Conservation (phyloP, 2,329 filamentous ascomycete genomes). For the Cadophora sp. region DNA sequence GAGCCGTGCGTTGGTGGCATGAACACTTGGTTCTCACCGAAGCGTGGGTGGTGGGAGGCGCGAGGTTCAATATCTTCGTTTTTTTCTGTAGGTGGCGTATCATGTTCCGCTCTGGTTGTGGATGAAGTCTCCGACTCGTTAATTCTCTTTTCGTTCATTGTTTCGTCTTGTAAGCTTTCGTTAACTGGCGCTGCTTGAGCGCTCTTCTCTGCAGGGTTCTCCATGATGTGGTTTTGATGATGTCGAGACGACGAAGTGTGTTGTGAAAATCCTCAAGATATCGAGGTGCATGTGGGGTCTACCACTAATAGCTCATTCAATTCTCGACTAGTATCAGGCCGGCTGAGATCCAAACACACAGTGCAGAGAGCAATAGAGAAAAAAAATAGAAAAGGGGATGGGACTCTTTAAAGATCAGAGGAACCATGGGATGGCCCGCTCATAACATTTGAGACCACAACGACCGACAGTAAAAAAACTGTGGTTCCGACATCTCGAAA, state of each 20-base stretch:
- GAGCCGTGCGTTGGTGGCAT: constrained; percentile 2
- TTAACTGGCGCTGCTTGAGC: not conserved
- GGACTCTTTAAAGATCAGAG: not conserved
- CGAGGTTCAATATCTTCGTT: constrained; percentile 19
- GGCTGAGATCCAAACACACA: not conserved
- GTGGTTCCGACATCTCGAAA: not conserved
- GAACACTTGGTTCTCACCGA: constrained; percentile 26
- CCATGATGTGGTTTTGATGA: not conserved
- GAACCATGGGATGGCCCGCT: not conserved
- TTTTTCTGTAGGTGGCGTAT: constrained; percentile 3
- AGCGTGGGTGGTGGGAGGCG: constrained; percentile 27
- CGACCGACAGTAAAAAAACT: not conserved
- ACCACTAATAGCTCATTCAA: not conserved
- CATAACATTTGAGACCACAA: not conserved
- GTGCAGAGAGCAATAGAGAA: not conserved
- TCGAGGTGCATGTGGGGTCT: not conserved
- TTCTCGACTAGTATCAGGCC: not conserved
- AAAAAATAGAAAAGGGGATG: not conserved
- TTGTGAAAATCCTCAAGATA: not conserved
- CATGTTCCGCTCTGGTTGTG: constrained; percentile 24
- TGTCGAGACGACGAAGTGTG: not conserved
- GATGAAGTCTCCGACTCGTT: constrained; percentile 30
- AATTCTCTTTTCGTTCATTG: constrained; percentile 10
- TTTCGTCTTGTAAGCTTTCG: not conserved
- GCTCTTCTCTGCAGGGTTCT: constrained; percentile 1